Evolutionary conservation across 2,329 filamentous ascomycete genomes (phyloP).

Genomic region (Nannizziopsis arthrosporioides): DNA sequence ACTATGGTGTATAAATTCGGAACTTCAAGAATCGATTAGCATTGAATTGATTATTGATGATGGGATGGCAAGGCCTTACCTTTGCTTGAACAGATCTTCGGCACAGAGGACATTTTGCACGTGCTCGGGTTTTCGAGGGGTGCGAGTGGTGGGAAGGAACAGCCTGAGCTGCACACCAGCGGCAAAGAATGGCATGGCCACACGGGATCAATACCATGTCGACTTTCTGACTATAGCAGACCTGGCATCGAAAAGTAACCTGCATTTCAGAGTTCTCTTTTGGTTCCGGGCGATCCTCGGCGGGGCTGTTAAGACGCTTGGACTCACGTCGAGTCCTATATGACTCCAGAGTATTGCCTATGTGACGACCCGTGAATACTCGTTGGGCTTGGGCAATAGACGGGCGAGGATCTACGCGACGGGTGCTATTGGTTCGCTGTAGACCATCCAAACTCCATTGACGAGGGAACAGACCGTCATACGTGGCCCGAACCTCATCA

Average conservation of each 20-base stretch:
- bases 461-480: no score
- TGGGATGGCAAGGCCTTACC: constrained; percentile 14
- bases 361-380: no score
- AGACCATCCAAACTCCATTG: no score
- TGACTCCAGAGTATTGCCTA: no score
- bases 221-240: constrained; percentile 43
- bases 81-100: constrained; percentile 21
- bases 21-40: neutral
- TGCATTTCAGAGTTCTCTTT: constrained; percentile 40
- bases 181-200: constrained; percentile 45
- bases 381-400: no score
- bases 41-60: neutral
- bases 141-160: constrained; percentile 33
- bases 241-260: constrained; percentile 41
- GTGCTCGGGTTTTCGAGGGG: constrained; percentile 11
- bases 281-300: constrained; percentile 37
- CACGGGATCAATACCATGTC: constrained; percentile 44
- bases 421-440: no score
- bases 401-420: no score
- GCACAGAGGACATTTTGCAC: constrained; percentile 23
- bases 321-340: neutral
- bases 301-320: constrained; percentile 36
- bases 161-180: constrained; percentile 44
- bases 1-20: constrained; percentile 1
- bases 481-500: no score